phyloP scores from a whole-genome alignment of 2,329 filamentous ascomycete genomes.

The Cercospora nicotianae region DNA sequence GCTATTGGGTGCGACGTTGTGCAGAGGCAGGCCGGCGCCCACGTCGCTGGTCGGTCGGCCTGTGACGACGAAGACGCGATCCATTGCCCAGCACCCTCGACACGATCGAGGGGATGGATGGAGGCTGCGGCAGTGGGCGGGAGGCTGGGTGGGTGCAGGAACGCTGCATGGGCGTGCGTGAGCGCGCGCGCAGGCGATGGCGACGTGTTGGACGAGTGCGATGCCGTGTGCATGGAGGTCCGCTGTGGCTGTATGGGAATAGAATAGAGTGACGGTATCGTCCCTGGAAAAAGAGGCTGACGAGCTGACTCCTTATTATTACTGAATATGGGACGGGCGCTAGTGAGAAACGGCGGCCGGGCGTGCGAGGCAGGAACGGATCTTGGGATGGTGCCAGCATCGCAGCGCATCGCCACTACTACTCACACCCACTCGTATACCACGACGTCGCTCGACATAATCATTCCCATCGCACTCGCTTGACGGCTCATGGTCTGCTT shows the following conservation, averaged over 20 bases:
- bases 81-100: not conserved
- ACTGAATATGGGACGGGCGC: not conserved
- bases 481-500: not conserved
- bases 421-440: not conserved
- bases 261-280: not conserved
- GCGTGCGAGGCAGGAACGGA: not conserved
- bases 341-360: not conserved
- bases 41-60: not conserved
- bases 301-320: slow-evolving; percentile 10
- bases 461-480: not conserved
- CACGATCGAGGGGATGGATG: not conserved
- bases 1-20: not conserved
- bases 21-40: not conserved
- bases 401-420: not conserved
- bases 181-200: not conserved
- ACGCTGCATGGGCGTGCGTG: not conserved
- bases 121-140: not conserved
- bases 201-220: not conserved
- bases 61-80: not conserved
- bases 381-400: not conserved
- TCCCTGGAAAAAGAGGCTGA: slow-evolving; percentile 1
- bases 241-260: not conserved
- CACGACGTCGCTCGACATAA: not conserved
- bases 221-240: not conserved
- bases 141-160: not conserved